These are phyloP conservation scores for Cryptococcus sp. DNA, from an alignment of 1,284 basidiomycete species.

Conservation along the genomic window DNA sequence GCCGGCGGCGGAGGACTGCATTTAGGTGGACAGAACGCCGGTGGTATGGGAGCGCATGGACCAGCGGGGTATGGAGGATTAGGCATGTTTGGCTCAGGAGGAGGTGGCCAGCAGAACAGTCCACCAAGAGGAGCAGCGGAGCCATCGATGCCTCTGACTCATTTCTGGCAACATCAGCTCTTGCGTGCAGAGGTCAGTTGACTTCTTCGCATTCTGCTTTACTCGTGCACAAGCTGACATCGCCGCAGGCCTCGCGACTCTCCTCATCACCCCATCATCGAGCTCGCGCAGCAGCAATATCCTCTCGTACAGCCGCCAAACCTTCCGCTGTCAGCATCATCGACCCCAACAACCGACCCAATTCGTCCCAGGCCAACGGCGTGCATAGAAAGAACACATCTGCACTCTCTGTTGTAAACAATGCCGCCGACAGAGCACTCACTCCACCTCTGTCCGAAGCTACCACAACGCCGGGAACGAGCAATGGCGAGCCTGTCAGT, in stretches of 20 bases:
- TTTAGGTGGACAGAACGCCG: slow-evolving; percentile 12
- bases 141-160: slow-evolving; percentile 39
- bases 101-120: slow-evolving; percentile 28
- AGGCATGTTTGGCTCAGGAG: slow-evolving; percentile 23
- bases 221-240: not conserved
- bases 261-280: slow-evolving; percentile 60
- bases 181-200: slow-evolving; percentile 43
- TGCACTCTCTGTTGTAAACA: slow-evolving; percentile 28
- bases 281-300: slow-evolving; percentile 60
- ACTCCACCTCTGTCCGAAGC: slow-evolving; percentile 25
- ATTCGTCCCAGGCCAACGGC: slow-evolving; percentile 48
- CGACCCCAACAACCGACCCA: slow-evolving; percentile 52
- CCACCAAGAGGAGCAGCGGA: slow-evolving; percentile 41
- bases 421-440: slow-evolving; percentile 24
- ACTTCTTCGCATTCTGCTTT: not conserved
- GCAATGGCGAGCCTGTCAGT: slow-evolving; percentile 39
- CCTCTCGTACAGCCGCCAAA: slow-evolving; percentile 57
- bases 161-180: slow-evolving; percentile 54
- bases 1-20: slow-evolving; percentile 16
- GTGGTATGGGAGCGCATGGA: slow-evolving; percentile 23
- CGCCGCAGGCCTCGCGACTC: slow-evolving; percentile 55
- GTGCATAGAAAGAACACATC: slow-evolving; percentile 51
- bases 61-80: slow-evolving; percentile 23
- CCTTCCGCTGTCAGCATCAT: slow-evolving; percentile 54
- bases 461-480: slow-evolving; percentile 21